Percentiles rank a stretch among this genome's conserved stretches.
phyloP scores from a whole-genome alignment of 441 rosid species.

The Gossypium davidsonii region DNA sequence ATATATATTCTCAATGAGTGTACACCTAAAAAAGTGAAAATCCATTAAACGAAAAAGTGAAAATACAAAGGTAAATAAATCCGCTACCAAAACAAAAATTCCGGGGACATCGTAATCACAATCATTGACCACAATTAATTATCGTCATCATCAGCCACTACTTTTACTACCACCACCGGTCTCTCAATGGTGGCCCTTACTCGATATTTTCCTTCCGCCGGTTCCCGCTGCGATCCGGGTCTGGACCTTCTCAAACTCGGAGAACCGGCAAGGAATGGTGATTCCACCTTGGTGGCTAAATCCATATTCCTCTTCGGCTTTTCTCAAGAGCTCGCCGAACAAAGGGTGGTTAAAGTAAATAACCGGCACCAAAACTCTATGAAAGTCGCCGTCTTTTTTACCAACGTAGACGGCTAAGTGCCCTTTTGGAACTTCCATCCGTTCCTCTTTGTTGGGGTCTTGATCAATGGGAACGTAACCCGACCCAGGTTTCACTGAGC shows the following conservation, averaged over 20 bases:
- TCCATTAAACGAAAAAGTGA: not conserved
- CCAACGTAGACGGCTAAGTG: slow-evolving; percentile 77
- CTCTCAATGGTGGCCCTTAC: slow-evolving; percentile 32
- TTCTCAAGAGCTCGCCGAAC: slow-evolving; percentile 62
- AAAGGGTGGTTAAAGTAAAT: slow-evolving; percentile 83
- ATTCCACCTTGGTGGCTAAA: slow-evolving; percentile 71
- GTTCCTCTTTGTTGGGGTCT: slow-evolving; percentile 22
- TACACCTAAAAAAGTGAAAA: slow-evolving; percentile 15
- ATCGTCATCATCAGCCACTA: slow-evolving; percentile 31
- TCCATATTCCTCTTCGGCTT: slow-evolving; percentile 69
- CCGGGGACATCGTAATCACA: not conserved
- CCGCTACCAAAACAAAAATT: slow-evolving; percentile 8
- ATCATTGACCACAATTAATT: not conserved
- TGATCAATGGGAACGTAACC: slow-evolving; percentile 35
- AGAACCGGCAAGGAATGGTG: slow-evolving; percentile 69
- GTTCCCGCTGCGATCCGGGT: slow-evolving; percentile 51
- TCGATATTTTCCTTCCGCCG: slow-evolving; percentile 30
- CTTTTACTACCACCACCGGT: not conserved
- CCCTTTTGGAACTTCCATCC: slow-evolving; percentile 50
- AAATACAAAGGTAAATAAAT: not conserved
- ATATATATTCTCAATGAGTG: not conserved
- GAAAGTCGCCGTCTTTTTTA: slow-evolving; percentile 53
- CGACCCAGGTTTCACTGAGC: slow-evolving; percentile 28
- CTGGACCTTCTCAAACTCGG: slow-evolving; percentile 71
- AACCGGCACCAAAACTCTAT: slow-evolving; percentile 70